Evolutionary conservation across 805 yeast species (phyloP), one percentile per base, ranked within the genome.

Genomic region (Candida mattraensis): DNA sequence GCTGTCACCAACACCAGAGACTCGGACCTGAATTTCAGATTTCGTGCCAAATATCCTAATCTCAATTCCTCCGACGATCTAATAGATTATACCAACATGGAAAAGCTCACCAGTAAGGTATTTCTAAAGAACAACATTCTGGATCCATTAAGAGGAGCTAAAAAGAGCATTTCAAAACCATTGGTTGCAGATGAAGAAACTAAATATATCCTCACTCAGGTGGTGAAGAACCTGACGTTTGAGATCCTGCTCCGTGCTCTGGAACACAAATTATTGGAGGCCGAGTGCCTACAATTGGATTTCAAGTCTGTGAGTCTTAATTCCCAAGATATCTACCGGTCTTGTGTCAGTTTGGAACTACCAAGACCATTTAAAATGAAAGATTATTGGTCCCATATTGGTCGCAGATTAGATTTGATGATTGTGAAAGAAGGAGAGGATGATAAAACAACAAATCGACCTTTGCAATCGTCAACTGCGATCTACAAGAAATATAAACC

Each of bases 301-400:
- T n/a, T n/a, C n/a, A n/a, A n/a, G n/a, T 28, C 36, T 7, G 17
- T 41, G 3, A 5, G 11, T 15, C 30, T 46, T 13, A 26, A 22
- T 7, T 28, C 32, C 10, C n/a, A 30, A 5, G 52, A 48, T 25
- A 28, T 50, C 4, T 23, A 28, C 15, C 15, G 25, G 9, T 44
- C 48, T 7, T 28, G 31, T 9, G 30, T 19, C 2, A 19, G 35
- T 3, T 24, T 40, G 28, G 28, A 30, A 7, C 30, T 31, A 2
- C 25, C 27, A 4, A 24, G 50, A 13, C 46, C 48, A 1, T 18
- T 32, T 4, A 40, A 28, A 18, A n/a, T 45, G 31, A 31, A 33
- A 21, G 37, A 39, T 13, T 51, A 49, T 31, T 51, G 56, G 56
- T 32, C 39, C 5, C 37, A 30, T 10, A 39, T 49, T n/a, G 39